These are phyloP conservation scores for Aspergillus fumigatiaffinis DNA, from an alignment of 2,329 filamentous ascomycete species.

Conservation along the genomic window DNA sequence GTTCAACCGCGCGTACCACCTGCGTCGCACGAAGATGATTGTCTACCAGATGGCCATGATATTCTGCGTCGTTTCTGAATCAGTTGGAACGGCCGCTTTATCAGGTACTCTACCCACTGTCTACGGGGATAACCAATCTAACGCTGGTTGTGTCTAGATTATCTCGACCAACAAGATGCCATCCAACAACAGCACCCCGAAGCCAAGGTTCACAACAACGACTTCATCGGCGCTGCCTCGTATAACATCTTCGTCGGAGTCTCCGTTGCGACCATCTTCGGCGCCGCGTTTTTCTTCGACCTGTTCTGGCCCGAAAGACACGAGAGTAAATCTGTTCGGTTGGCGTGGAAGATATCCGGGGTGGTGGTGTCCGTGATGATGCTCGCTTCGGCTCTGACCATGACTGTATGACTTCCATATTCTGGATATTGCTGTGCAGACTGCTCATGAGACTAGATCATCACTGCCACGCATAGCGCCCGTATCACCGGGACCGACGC, in stretches of 20 bases:
- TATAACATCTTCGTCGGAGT: constrained; percentile 59
- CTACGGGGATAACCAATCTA: background rate
- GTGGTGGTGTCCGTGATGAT: constrained; percentile 46
- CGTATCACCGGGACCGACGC: constrained; percentile 42
- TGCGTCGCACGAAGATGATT: constrained; percentile 56
- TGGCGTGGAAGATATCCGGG: constrained; percentile 53
- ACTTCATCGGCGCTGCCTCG: constrained; percentile 52
- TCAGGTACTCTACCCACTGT: constrained; percentile 39
- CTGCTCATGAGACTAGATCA: constrained; percentile 27
- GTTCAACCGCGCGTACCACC: constrained; percentile 54
- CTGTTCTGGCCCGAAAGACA: constrained; percentile 57
- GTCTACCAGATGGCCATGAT: constrained; percentile 60
- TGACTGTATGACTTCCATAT: constrained; percentile 38
- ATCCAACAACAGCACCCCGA: constrained; percentile 39
- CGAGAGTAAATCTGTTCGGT: constrained; percentile 47
- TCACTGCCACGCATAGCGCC: constrained; percentile 46
- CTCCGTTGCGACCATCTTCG: constrained; percentile 56
- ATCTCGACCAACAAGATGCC: constrained; percentile 51
- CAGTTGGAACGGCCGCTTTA: constrained; percentile 53
- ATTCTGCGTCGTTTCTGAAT: constrained; percentile 54
- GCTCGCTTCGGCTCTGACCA: constrained; percentile 45
- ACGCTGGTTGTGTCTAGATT: constrained; percentile 37
- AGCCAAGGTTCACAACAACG: constrained; percentile 50
- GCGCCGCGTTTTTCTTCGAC: constrained; percentile 59
- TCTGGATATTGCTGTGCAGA: background rate